Percentiles rank a stretch among this genome's conserved stretches.
Conservation (phyloP, 2,329 filamentous ascomycete species). For the Claviceps pusilla region DNA sequence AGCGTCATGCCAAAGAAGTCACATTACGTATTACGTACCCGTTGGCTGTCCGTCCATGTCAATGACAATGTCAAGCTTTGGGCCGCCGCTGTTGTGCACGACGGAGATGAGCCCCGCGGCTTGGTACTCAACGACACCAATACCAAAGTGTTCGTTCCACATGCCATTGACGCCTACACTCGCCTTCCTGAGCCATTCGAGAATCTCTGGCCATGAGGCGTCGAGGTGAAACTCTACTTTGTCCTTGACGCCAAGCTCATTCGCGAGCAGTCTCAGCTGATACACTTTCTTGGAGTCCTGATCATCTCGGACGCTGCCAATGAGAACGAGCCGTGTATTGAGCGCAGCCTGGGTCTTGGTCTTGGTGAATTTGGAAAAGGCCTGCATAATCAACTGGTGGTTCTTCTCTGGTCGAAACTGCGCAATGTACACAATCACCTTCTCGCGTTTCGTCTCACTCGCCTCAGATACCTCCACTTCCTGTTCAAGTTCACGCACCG, state of each 20-base stretch:
- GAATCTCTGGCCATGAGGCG: conserved; percentile 73
- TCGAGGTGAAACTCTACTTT: conserved; percentile 79
- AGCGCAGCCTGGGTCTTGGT: conserved; percentile 33
- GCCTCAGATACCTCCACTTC: conserved; percentile 55
- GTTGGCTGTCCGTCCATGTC: conserved; percentile 64
- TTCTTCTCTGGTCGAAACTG: conserved; percentile 98
- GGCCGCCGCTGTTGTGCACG: conserved; percentile 84
- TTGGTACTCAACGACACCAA: conserved; percentile 95
- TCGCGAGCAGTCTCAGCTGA: conserved; percentile 68
- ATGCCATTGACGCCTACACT: conserved; percentile 91
- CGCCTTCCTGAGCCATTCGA: conserved; percentile 60
- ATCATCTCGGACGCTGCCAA: conserved; percentile 84
- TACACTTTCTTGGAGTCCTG: conserved; percentile 73
- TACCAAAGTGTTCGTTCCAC: conserved; percentile 99
- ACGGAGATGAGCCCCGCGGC: conserved; percentile 86
- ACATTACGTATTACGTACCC: conserved; percentile 39
- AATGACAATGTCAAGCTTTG: conserved; percentile 84
- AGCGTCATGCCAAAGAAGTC: neutral
- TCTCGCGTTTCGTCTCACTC: conserved; percentile 55
- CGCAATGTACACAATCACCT: conserved; percentile 76
- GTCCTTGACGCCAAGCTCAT: conserved; percentile 74
- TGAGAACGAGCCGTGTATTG: conserved; percentile 57
- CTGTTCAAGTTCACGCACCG: conserved; percentile 67
- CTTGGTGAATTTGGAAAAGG: conserved; percentile 65
- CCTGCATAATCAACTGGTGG: conserved; percentile 69